Conservation (phyloP, 2,329 filamentous ascomycete species). For the Laburnicola sp. region DNA sequence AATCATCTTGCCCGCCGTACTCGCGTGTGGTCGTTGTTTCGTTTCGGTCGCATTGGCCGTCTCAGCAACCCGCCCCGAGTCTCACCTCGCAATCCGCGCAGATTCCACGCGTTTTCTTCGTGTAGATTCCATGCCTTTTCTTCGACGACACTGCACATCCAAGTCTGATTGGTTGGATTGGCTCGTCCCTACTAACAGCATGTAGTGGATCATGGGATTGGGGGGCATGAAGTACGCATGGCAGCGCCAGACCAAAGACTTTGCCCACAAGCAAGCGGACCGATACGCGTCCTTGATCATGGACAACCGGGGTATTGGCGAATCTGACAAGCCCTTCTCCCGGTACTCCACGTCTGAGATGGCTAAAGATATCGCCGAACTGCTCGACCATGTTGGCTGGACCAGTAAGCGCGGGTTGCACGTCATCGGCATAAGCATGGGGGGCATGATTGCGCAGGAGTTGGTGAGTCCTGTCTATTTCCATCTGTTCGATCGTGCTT, state of each 20-base stretch:
- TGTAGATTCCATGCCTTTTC: too few relatives aligned
- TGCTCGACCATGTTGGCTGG: conserved; percentile 72
- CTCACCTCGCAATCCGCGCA: conserved; percentile 29
- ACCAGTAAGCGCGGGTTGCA: conserved; percentile 62
- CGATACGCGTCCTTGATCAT: conserved; percentile 74
- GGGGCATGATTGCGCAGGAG: conserved; percentile 92
- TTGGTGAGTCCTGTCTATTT: conserved; percentile 51
- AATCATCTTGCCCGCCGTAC: background rate
- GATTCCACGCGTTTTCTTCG: conserved; percentile 24
- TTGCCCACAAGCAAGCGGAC: conserved; percentile 70
- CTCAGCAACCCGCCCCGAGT: conserved; percentile 34
- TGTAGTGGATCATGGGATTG: conserved; percentile 78
- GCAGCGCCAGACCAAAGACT: conserved; percentile 82
- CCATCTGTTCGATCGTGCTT: conserved; percentile 17
- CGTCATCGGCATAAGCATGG: conserved; percentile 78
- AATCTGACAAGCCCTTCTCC: conserved; percentile 73
- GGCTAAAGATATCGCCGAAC: conserved; percentile 75
- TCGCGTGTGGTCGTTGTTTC: conserved; percentile 27
- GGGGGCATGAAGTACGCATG: conserved; percentile 69
- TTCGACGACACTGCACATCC: conserved; percentile 12
- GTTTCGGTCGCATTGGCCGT: conserved; percentile 44
- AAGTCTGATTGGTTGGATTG: background rate
- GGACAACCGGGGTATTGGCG: conserved; percentile 85
- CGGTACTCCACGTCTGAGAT: conserved; percentile 84
- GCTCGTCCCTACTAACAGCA: conserved; percentile 15